Evolutionary conservation across 345 rosid genomes (phyloP).

Genomic region (Limnanthes douglasii): DNA sequence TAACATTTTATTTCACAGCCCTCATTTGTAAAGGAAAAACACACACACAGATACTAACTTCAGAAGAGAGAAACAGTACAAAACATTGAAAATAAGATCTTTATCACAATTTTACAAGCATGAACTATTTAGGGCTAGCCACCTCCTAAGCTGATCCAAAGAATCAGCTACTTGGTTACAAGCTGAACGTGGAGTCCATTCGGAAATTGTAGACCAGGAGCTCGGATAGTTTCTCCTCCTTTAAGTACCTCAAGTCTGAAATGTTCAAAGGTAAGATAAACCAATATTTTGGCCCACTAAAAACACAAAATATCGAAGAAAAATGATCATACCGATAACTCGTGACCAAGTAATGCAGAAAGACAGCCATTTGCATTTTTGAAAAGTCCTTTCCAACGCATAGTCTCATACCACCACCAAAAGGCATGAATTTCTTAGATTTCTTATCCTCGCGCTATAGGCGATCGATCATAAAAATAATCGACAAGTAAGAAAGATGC

Average conservation of each 20-base stretch:
- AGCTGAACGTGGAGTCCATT: conserved; percentile 60
- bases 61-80: too few species aligned
- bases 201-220: conserved; percentile 90
- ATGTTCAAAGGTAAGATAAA: conserved; percentile 6
- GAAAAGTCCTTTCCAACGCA: conserved; percentile 95
- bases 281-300: conserved; percentile 1
- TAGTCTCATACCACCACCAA: conserved; percentile 97
- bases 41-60: too few species aligned
- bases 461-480: too few species aligned
- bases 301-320: not conserved
- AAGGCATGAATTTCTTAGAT: conserved; percentile 87
- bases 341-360: conserved; percentile 77
- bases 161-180: too few species aligned
- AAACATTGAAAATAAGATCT: too few species aligned
- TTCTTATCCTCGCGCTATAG: too few species aligned
- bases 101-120: too few species aligned
- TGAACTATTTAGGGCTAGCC: too few species aligned
- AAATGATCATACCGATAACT: conserved; percentile 47
- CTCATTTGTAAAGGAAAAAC: too few species aligned
- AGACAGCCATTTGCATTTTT: conserved; percentile 90
- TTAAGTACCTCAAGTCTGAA: conserved; percentile 54
- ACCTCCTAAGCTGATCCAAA: too few species aligned
- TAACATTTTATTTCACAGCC: too few species aligned
- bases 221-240: conserved; percentile 70
- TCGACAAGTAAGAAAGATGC: too few species aligned